Evolutionary conservation across 73 alveolate genomes (phyloP).

Genomic region (Paramecium tetraurelia): DNA sequence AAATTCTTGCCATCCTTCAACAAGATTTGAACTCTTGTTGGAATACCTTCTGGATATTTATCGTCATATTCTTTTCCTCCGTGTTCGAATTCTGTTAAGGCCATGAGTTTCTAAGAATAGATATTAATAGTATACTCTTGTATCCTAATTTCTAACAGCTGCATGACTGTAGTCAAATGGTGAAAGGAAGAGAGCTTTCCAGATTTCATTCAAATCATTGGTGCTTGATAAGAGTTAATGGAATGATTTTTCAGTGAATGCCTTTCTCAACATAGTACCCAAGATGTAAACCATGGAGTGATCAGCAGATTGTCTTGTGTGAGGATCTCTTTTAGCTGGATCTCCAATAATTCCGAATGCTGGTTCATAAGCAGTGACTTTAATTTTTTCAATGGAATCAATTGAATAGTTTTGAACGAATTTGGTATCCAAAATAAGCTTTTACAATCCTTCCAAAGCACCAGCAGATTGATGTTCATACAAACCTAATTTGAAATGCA

Average conservation of each 20-base stretch:
- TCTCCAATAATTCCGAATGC: slow-evolving; percentile 97
- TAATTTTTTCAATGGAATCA: slow-evolving; percentile 80
- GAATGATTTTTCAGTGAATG: slow-evolving; percentile 67
- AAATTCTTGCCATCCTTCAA: slow-evolving; percentile 57
- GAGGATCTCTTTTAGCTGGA: slow-evolving; percentile 89
- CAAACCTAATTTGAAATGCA: slow-evolving; percentile 96
- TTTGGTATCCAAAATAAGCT: slow-evolving; percentile 49
- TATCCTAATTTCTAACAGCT: slow-evolving; percentile 67
- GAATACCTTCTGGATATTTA: slow-evolving; percentile 87
- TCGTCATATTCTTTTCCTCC: slow-evolving; percentile 85
- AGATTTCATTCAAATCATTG: slow-evolving; percentile 67
- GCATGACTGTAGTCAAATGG: slow-evolving; percentile 76
- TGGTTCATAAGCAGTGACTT: slow-evolving; percentile 91
- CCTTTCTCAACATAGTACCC: slow-evolving; percentile 72
- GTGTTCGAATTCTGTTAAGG: slow-evolving; percentile 73
- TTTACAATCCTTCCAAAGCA: slow-evolving; percentile 83
- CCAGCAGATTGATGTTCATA: slow-evolving; percentile 97
- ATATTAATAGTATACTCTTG: slow-evolving; percentile 44
- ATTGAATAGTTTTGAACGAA: slow-evolving; percentile 47
- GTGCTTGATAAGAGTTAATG: slow-evolving; percentile 1
- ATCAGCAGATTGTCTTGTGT: slow-evolving; percentile 88
- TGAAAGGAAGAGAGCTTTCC: slow-evolving; percentile 78
- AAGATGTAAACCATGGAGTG: slow-evolving; percentile 88
- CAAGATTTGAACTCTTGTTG: slow-evolving; percentile 70
- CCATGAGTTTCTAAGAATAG: slow-evolving; percentile 12